These are phyloP conservation scores for Kwoniella sp. DNA, from an alignment of 768 basidiomycete genomes.

Conservation along the genomic window DNA sequence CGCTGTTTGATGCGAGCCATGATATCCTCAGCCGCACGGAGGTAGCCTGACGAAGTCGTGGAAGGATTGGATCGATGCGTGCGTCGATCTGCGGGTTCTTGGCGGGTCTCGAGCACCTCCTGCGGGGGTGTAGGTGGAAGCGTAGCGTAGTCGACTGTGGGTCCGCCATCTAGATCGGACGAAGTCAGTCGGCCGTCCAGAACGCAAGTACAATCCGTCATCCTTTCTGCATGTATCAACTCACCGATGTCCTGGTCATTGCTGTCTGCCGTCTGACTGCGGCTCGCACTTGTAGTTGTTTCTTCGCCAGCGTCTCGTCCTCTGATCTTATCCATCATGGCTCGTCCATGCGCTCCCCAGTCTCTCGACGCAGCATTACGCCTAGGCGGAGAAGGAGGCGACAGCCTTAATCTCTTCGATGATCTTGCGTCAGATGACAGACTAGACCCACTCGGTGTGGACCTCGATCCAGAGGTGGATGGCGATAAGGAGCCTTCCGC, in stretches of 20 bases:
- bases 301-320: slow-evolving; percentile 38
- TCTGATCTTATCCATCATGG: slow-evolving; percentile 50
- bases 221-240: too few species aligned
- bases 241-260: slow-evolving; percentile 20
- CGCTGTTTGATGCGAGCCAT: slow-evolving; percentile 77
- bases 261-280: slow-evolving; percentile 19
- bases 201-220: background rate
- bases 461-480: slow-evolving; percentile 20
- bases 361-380: slow-evolving; percentile 26
- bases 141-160: slow-evolving; percentile 31
- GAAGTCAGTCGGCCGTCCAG: background rate
- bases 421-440: slow-evolving; percentile 28
- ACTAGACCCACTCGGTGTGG: slow-evolving; percentile 21
- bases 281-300: slow-evolving; percentile 37
- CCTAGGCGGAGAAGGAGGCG: slow-evolving; percentile 34
- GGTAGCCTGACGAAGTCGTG: slow-evolving; percentile 60
- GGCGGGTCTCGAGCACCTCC: slow-evolving; percentile 1
- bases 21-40: slow-evolving; percentile 73
- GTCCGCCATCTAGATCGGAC: slow-evolving; percentile 9
- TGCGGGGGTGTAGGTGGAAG: slow-evolving; percentile 43
- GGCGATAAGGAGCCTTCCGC: slow-evolving; percentile 19
- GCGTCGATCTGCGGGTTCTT: slow-evolving; percentile 11
- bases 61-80: slow-evolving; percentile 50
- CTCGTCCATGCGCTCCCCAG: slow-evolving; percentile 52
- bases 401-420: slow-evolving; percentile 40